Conservation (phyloP, 2,329 filamentous ascomycete genomes). For the Aspergillus pseudotamarii region DNA sequence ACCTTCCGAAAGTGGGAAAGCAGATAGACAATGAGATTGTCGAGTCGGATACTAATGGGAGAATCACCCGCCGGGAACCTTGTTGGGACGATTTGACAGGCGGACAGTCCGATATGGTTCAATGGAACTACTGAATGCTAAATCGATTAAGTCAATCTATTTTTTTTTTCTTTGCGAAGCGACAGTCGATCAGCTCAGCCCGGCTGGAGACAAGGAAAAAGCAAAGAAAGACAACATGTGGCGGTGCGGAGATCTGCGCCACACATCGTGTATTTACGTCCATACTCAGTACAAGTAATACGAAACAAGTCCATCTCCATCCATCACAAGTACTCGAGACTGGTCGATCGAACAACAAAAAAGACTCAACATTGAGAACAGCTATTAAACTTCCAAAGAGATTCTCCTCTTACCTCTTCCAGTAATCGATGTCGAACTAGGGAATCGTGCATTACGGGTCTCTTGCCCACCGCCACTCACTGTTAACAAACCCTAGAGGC, state of each 20-base stretch:
- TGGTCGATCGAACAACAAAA: neutral
- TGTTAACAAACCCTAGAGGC: too few species aligned
- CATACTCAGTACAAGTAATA: too few species aligned
- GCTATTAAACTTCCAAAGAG: neutral
- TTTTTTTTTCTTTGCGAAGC: neutral
- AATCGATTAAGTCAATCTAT: neutral
- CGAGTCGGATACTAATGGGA: neutral
- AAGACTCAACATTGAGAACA: neutral
- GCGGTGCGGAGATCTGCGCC: neutral
- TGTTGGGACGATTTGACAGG: slow-evolving; percentile 2
- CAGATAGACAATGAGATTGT: slow-evolving; percentile 4
- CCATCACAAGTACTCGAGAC: too few species aligned
- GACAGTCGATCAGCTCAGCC: too few species aligned
- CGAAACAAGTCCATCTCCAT: too few species aligned
- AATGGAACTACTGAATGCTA: neutral
- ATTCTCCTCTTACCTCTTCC: neutral
- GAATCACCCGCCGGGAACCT: neutral
- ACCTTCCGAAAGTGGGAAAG: slow-evolving; percentile 11
- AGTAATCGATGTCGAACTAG: neutral
- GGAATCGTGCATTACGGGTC: neutral
- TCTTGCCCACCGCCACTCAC: neutral
- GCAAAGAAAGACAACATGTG: neutral
- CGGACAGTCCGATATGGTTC: slow-evolving; percentile 3
- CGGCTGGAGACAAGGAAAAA: neutral
- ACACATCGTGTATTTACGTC: neutral